Conservation (phyloP, 108 stramenopile species). For the Cyclostephanos tholiformis region DNA sequence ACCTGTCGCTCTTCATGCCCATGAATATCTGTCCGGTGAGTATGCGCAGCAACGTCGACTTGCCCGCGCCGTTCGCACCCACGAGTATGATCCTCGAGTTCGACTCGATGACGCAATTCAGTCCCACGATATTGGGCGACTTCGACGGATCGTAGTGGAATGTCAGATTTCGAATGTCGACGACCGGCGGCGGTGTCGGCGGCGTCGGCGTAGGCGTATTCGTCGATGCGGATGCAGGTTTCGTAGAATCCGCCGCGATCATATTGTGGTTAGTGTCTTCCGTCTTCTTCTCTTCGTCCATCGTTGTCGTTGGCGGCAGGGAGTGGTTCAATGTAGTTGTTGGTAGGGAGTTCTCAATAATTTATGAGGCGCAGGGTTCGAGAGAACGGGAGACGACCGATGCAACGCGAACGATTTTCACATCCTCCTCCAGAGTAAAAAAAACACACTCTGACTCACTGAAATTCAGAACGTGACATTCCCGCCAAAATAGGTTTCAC, state of each 20-base stretch:
- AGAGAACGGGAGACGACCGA: too few species aligned
- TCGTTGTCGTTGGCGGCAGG: too few species aligned
- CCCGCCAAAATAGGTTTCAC: too few species aligned
- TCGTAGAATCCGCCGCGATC: neutral
- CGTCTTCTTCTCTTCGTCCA: constrained; percentile 9
- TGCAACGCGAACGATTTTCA: too few species aligned
- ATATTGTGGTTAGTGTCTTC: neutral
- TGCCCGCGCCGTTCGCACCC: constrained; percentile 59
- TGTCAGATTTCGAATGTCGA: constrained; percentile 19
- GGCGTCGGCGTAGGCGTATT: neutral
- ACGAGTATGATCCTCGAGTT: constrained; percentile 38
- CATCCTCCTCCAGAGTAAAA: too few species aligned
- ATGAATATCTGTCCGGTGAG: constrained; percentile 36
- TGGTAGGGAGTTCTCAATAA: too few species aligned
- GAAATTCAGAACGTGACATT: too few species aligned
- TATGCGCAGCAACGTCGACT: constrained; percentile 48
- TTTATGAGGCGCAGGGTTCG: too few species aligned
- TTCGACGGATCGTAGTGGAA: constrained; percentile 22
- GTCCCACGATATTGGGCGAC: constrained; percentile 16
- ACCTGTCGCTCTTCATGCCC: constrained; percentile 33
- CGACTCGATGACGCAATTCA: constrained; percentile 20
- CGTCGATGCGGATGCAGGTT: too few species aligned
- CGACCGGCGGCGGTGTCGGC: neutral
- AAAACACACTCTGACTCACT: too few species aligned
- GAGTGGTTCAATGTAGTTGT: too few species aligned